Conservation (phyloP, 2,329 filamentous ascomycete genomes). For the Trichoderma afroharzianum region DNA sequence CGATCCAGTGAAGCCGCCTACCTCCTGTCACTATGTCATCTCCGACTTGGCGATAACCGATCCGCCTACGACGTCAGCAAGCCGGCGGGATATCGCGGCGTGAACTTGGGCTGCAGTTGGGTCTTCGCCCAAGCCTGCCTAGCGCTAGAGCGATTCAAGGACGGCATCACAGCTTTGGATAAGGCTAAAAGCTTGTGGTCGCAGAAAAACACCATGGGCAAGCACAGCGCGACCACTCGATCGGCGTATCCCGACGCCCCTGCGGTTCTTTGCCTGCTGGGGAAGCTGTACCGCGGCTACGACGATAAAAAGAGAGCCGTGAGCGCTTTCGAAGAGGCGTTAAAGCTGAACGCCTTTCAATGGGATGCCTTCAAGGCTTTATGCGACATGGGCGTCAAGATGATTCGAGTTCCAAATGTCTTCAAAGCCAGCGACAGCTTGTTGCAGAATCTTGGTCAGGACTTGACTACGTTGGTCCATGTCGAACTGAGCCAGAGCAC, state of each 20-base stretch:
- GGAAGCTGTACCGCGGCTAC: conserved; percentile 80
- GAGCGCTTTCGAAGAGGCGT: conserved; percentile 78
- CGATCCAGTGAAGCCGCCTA: conserved; percentile 77
- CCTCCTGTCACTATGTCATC: conserved; percentile 78
- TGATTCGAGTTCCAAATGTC: conserved; percentile 80
- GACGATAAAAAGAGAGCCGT: conserved; percentile 81
- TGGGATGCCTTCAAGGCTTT: conserved; percentile 94
- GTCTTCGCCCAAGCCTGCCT: conserved; percentile 88
- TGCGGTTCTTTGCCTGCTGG: conserved; percentile 76
- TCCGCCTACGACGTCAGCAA: conserved; percentile 83
- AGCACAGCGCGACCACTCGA: conserved; percentile 73
- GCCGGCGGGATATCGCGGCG: conserved; percentile 63
- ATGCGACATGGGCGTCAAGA: conserved; percentile 79
- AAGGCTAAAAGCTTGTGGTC: conserved; percentile 75
- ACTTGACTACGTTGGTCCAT: conserved; percentile 22
- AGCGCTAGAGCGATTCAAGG: conserved; percentile 70
- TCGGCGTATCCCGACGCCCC: conserved; percentile 78
- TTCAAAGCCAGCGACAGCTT: conserved; percentile 68
- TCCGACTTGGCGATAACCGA: conserved; percentile 76
- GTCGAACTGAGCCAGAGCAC: conserved; percentile 37
- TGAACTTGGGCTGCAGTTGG: conserved; percentile 83
- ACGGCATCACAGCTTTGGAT: conserved; percentile 81
- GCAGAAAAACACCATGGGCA: conserved; percentile 72
- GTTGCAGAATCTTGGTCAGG: conserved; percentile 45
- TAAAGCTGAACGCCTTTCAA: conserved; percentile 92